Evolutionary conservation across 257 asterid genomes (phyloP), one percentile per base, ranked within the genome.

Genomic region (Solanum corneliomulleri): DNA sequence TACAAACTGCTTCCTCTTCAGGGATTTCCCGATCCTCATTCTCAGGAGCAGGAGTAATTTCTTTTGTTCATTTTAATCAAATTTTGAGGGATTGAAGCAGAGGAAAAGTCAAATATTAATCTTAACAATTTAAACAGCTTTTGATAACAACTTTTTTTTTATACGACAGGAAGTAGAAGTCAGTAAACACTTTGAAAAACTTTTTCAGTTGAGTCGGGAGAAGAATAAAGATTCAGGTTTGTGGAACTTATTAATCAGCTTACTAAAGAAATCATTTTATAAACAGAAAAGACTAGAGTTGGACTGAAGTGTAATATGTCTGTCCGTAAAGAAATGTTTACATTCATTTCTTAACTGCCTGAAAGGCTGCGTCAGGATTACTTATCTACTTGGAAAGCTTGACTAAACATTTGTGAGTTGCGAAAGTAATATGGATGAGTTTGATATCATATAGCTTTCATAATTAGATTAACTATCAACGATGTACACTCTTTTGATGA

Each of bases 1-100:
- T 92, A 92, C 99, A 97, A 69, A 92, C 90, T 69, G 98, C 98
- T 93, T 96, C 99, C 91, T 97, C 99, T 94, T 97, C 99, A 11
- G 99, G 98, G 86, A 97, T 95, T 92, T 97, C 99, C 88, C 94
- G 92, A 87, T 97, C 99, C 89, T 91, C 96, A 1, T 89, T 92
- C 23, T 58, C 92, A n/a, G 94, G 89, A 62, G 70, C 94, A 47
- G 94, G 95, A 87, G 92, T 93, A 88, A 92, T 91, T 90, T 94
- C 88, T 91, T 93, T 98, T 95, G 78, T 85, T 86, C 49, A 71
- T 6, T 31, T 25, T 9, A 3, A 47, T 80, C 85, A 80, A 80
- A 45, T 47, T 80, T 80, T 80, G 68, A 80, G 16, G 27, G 11
- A 20, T 80, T 18, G 69, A 16, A 80, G 44, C 66, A 80, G 44